Evolutionary conservation across 129 eudicot genomes (phyloP).

Genomic region (Rutidosis leptorrhynchoides): DNA sequence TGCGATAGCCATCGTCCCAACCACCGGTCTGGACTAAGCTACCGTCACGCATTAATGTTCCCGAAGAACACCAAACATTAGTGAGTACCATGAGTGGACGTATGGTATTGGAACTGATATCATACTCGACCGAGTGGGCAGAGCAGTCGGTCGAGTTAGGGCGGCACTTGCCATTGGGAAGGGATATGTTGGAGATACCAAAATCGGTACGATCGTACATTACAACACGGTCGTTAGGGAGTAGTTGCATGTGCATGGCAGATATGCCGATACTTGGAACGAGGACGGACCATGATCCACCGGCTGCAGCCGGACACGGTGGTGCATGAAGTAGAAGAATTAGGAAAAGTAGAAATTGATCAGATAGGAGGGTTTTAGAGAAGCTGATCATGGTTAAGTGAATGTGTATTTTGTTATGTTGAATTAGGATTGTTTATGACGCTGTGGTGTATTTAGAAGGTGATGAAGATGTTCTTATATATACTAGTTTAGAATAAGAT

Average conservation of each 20-base stretch:
- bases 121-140: slow-evolving; percentile 27
- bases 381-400: background rate
- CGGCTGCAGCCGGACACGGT: slow-evolving; percentile 26
- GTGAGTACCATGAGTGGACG: slow-evolving; percentile 28
- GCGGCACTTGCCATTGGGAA: slow-evolving; percentile 47
- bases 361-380: background rate
- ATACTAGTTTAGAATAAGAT: background rate
- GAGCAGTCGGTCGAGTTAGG: slow-evolving; percentile 38
- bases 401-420: background rate
- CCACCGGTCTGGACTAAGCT: slow-evolving; percentile 23
- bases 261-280: slow-evolving; percentile 50
- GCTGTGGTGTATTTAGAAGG: slow-evolving; percentile 1
- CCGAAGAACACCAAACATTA: slow-evolving; percentile 24
- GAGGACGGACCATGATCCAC: slow-evolving; percentile 56
- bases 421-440: no score
- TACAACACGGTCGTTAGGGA: slow-evolving; percentile 58
- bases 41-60: slow-evolving; percentile 26
- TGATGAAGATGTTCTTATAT: background rate
- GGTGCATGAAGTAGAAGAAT: slow-evolving; percentile 13
- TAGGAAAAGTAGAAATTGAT: slow-evolving; percentile 15
- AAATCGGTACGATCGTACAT: slow-evolving; percentile 67
- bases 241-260: slow-evolving; percentile 92
- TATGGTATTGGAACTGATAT: slow-evolving; percentile 14
- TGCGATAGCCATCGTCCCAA: slow-evolving; percentile 15
- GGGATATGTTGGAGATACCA: slow-evolving; percentile 56